Evolutionary conservation across 2,329 filamentous ascomycete genomes (phyloP).

Genomic region (Neobulgaria alba): DNA sequence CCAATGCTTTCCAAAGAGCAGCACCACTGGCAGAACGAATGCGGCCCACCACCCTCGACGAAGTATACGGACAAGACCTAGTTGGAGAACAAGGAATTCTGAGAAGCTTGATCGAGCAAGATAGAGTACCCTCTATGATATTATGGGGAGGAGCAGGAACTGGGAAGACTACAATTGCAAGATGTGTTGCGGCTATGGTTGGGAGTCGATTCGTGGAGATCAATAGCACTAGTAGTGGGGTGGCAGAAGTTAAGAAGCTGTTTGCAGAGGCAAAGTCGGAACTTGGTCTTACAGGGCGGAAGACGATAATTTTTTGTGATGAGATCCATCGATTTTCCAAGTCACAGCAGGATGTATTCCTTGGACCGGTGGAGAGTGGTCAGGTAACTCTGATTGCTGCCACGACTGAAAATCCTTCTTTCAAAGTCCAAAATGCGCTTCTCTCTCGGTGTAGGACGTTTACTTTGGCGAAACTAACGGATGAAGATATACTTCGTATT

Average conservation of each 20-base stretch:
- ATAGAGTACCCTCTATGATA: conserved; percentile 88
- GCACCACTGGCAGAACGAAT: conserved; percentile 91
- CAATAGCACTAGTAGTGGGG: conserved; percentile 82
- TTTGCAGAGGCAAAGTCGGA: conserved; percentile 81
- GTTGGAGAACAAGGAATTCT: conserved; percentile 80
- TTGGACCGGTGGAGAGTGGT: conserved; percentile 85
- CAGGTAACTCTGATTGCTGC: conserved; percentile 88
- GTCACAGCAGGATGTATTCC: conserved; percentile 87
- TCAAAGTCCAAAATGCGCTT: conserved; percentile 82
- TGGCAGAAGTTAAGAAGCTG: conserved; percentile 86
- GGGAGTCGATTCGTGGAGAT: conserved; percentile 89
- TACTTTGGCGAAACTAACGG: conserved; percentile 66
- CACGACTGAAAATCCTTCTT: conserved; percentile 94
- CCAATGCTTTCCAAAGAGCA: conserved; percentile 52
- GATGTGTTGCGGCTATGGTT: conserved; percentile 76
- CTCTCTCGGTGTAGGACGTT: conserved; percentile 88
- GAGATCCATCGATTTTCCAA: conserved; percentile 58
- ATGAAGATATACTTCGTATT: conserved; percentile 65
- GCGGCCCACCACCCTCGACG: conserved; percentile 74
- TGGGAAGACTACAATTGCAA: conserved; percentile 85
- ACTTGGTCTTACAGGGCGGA: conserved; percentile 69
- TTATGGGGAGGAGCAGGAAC: conserved; percentile 80
- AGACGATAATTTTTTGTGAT: conserved; percentile 95
- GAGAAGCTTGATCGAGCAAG: conserved; percentile 74
- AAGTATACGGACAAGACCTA: conserved; percentile 85